Evolutionary conservation across 768 basidiomycete species (phyloP).

Genomic region (Thelephora ganbajun): DNA sequence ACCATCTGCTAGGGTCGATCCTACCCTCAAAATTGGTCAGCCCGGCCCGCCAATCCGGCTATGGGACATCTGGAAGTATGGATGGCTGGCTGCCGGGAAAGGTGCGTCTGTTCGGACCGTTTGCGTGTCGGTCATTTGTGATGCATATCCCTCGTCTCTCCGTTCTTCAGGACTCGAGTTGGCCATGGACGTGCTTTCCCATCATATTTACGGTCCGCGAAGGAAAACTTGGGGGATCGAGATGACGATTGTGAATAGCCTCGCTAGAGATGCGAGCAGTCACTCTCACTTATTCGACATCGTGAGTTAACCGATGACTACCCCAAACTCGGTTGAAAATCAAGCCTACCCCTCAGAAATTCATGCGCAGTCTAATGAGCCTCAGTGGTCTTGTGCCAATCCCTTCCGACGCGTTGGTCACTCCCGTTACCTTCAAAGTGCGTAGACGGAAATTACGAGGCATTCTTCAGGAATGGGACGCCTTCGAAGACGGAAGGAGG

Average conservation of each 20-base stretch:
- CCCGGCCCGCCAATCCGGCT: constrained; percentile 36
- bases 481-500: constrained; percentile 57
- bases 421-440: constrained; percentile 86
- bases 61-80: constrained; percentile 62
- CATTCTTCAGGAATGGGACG: constrained; percentile 65
- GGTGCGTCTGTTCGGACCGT: constrained; percentile 24
- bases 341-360: constrained; percentile 18
- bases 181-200: constrained; percentile 57
- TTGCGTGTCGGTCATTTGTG: background rate
- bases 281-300: constrained; percentile 80
- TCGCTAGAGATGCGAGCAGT: constrained; percentile 73
- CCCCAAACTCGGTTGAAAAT: background rate
- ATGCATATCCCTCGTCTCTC: background rate
- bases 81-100: constrained; percentile 37
- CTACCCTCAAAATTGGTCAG: constrained; percentile 46
- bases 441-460: constrained; percentile 60
- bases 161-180: constrained; percentile 24
- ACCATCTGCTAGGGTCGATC: constrained; percentile 53
- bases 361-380: constrained; percentile 53
- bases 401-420: constrained; percentile 86
- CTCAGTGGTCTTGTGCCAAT: constrained; percentile 73
- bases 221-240: constrained; percentile 88
- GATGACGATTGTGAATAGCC: constrained; percentile 78
- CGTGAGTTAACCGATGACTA: constrained; percentile 24
- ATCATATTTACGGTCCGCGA: constrained; percentile 78